Base-by-base conservation (phyloP, 805 yeast species). In the Wickerhamomyces strasburgensis region DNA sequence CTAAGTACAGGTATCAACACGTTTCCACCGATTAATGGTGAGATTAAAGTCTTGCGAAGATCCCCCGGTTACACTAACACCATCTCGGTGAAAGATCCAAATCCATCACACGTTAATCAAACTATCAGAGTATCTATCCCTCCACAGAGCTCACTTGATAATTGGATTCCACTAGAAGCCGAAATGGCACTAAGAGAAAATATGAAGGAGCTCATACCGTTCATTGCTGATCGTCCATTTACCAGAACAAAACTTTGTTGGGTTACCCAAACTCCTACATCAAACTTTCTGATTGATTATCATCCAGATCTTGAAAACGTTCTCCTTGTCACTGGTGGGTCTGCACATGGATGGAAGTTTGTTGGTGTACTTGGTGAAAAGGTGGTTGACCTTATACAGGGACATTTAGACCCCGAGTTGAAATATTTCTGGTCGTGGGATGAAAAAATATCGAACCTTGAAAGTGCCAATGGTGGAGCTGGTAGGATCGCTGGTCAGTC, bases 201-300 rank as follows among this genome's bases (percentile, higher is more conserved):
- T 49, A 69, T 37, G 62, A 67, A 24, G 23, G 47, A 43, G 33
- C 39, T 43, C 13, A 37, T 40, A 38, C 49, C 49, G 15, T 27
- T 35, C 1, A 27, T 46, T 6, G 29, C 34, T 8, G 19, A 29
- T 5, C 32, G 50, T 19, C 43, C 46, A 21, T 43, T 43, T 31
- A 38, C 33, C 14, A 33, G 44, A 3, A 67, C 63, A 14, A 70
- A 65, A 37, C 68, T 61, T 38, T 68, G 68, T 43, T 70, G 63
- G 63, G 47, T 52, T 31, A 54, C 57, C 13, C 62, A 60, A 34
- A 51, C 62, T 6, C 51, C 55, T 11, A 47, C 58, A 9, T 46
- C 54, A 14, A 55, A 60, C 33, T 59, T 55, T 38, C 40, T 60
- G 21, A 46, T 59, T 29, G 59, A 52, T 26, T 43, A 42, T 28